A percentile compares a stretch with the other conserved stretches of the same genome.
Evolutionary conservation across 306 rosid genomes (phyloP).

Genomic region (Sesbania bispinosa): DNA sequence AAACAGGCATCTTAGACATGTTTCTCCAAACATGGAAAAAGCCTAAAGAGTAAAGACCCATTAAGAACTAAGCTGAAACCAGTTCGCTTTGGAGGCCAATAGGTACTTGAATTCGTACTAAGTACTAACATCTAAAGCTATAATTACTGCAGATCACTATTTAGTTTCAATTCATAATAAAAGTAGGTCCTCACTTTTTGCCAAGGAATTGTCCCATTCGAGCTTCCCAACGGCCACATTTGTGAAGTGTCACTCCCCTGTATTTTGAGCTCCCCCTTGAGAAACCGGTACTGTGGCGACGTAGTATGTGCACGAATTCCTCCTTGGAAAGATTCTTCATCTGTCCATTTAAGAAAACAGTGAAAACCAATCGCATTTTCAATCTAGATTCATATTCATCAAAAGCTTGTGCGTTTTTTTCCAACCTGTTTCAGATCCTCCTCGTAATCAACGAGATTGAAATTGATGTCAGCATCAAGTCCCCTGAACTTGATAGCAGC

Average conservation of each 20-base stretch:
- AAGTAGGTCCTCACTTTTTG: conserved; percentile 84
- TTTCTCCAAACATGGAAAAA: conserved; percentile 55
- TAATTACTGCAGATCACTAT: background rate
- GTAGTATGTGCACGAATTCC: conserved; percentile 94
- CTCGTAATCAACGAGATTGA: conserved; percentile 83
- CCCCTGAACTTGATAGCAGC: conserved; percentile 99
- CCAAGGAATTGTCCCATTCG: conserved; percentile 99
- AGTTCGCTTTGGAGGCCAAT: conserved; percentile 34
- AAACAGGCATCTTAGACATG: conserved; percentile 60
- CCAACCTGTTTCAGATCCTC: conserved; percentile 91
- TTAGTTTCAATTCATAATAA: conserved; percentile 34
- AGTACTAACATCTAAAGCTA: conserved; percentile 28
- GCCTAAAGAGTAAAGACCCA: conserved; percentile 34
- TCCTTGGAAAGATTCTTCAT: conserved; percentile 84
- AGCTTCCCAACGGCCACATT: conserved; percentile 99
- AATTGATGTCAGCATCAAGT: conserved; percentile 95
- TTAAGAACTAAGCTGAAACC: conserved; percentile 40
- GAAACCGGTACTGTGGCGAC: conserved; percentile 97
- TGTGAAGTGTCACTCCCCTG: conserved; percentile 96
- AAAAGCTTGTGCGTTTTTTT: background rate
- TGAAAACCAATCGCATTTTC: background rate
- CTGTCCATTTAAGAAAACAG: conserved; percentile 39
- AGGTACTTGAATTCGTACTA: conserved; percentile 30
- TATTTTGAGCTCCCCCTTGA: conserved; percentile 96
- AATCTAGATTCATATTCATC: background rate